A percentile compares a stretch with the other conserved stretches of the same genome.
These are phyloP conservation scores for Ceratobasidium sp. DNA, from an alignment of 1,284 basidiomycete species.

Conservation along the genomic window DNA sequence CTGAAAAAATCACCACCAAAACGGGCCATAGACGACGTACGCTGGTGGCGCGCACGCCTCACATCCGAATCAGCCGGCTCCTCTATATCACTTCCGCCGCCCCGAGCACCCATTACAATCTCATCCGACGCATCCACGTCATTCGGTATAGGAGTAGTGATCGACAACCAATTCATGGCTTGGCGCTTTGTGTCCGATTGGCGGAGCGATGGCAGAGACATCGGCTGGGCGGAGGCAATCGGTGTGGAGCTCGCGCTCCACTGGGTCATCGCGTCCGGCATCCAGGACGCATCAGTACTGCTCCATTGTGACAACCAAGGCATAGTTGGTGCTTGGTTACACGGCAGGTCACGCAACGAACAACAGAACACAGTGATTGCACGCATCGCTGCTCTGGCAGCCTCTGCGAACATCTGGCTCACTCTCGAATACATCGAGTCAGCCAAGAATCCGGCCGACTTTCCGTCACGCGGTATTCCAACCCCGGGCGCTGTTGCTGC, in stretches of 20 bases:
- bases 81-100: background rate
- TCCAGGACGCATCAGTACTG: slow-evolving; percentile 48
- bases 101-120: background rate
- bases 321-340: slow-evolving; percentile 54
- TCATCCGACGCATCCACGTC: slow-evolving; percentile 57
- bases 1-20: too few species aligned
- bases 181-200: slow-evolving; percentile 56
- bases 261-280: slow-evolving; percentile 19
- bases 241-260: slow-evolving; percentile 57
- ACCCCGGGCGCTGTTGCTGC: slow-evolving; percentile 4
- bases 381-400: slow-evolving; percentile 44
- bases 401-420: slow-evolving; percentile 14
- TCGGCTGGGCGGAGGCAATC: slow-evolving; percentile 62
- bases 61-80: background rate
- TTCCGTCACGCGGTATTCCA: slow-evolving; percentile 44
- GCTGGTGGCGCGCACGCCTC: slow-evolving; percentile 23
- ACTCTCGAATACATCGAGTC: slow-evolving; percentile 48
- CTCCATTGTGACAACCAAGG: slow-evolving; percentile 57
- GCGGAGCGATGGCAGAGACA: slow-evolving; percentile 55
- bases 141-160: slow-evolving; percentile 59
- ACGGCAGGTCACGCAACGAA: slow-evolving; percentile 55
- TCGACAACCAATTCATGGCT: slow-evolving; percentile 54
- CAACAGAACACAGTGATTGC: slow-evolving; percentile 58
- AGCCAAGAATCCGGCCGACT: slow-evolving; percentile 50
- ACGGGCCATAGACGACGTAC: background rate